Percentiles rank a stretch among this genome's conserved stretches.
Conservation (phyloP, 495 filamentous ascomycete genomes). For the Cryomyces antarcticus region DNA sequence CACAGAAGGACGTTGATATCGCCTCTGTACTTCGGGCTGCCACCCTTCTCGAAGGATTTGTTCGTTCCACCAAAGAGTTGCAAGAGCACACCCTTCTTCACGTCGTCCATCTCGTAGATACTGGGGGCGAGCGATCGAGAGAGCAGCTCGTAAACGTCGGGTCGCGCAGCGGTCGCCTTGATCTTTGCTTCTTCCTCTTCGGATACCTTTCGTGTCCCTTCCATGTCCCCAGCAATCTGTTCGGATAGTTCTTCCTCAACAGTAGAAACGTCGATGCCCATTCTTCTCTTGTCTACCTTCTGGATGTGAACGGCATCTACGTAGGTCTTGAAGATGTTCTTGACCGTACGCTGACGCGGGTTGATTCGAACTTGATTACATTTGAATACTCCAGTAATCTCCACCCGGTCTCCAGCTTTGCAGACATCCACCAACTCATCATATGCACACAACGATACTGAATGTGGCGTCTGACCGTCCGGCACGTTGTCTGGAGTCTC, state of each 20-base stretch:
- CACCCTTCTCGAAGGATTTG: constrained; percentile 92
- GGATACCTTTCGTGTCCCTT: constrained; percentile 61
- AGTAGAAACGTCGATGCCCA: constrained; percentile 81
- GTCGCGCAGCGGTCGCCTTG: constrained; percentile 52
- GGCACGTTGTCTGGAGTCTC: constrained; percentile 91
- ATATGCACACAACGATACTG: constrained; percentile 88
- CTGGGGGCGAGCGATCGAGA: constrained; percentile 83
- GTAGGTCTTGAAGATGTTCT: constrained; percentile 93
- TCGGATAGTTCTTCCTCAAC: constrained; percentile 69
- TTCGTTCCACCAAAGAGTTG: constrained; percentile 98
- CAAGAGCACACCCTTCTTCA: constrained; percentile 93
- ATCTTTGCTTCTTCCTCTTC: constrained; percentile 91
- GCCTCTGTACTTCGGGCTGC: constrained; percentile 82
- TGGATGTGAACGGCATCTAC: constrained; percentile 89
- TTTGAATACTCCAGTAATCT: constrained; percentile 92
- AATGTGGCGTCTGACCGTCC: constrained; percentile 94
- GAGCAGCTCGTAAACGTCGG: constrained; percentile 87
- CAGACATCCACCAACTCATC: constrained; percentile 94
- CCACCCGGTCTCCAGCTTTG: constrained; percentile 90
- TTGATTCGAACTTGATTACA: constrained; percentile 91
- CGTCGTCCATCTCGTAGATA: constrained; percentile 95
- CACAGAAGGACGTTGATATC: constrained; percentile 96
- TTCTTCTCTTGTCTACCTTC: constrained; percentile 82
- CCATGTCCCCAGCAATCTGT: constrained; percentile 49
- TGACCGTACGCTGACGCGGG: constrained; percentile 76